Evolutionary conservation across 352 stramenopile genomes (phyloP), one percentile per base, ranked within the genome.

Genomic region (Phytophthora niederhauseri): DNA sequence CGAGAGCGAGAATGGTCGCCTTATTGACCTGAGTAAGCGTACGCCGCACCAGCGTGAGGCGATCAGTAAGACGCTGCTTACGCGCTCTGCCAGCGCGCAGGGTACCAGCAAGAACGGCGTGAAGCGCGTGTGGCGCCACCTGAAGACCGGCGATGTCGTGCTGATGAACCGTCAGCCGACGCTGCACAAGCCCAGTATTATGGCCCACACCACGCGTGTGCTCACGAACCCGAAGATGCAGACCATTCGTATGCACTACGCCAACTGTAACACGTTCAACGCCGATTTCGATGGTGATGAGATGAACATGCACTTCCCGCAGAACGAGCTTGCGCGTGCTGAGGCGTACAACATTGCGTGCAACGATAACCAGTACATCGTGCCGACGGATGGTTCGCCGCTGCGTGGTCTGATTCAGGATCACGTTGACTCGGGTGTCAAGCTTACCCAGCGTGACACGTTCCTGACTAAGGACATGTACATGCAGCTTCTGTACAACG

Each of bases 261-360:
- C 97, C 36, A 99, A 99, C 86, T 99, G 98, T 87, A 99, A 99
- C 84, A 99, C 98, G 45, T 99, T 99, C 91, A 99, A 99, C 84
- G 98, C 98, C 38, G 98, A 99, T 86, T 99, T 99, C 75, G 98
- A 99, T 81, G 98, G 98, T 68, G 98, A 99, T 80, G 98, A 99
- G 88, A 99, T 99, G 90, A 99, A 99, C 85, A 99, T 99, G 83
- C 98, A 99, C 80, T 99, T 99, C 64, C 98, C 98, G 22, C 98
- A 99, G 82, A 99, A 97, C 78, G 95, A 99, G 70, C 73, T 99
- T 19, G 97, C 96, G n/a, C 87, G 97, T 19, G 95, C 97, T 0
- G 98, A 99, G 73, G 97, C 97, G 1, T 97, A 99, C 79, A 92
- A 98, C 64, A 99, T 99, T 72, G 97, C 97, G 14, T 92, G 86